A percentile compares a stretch with the other conserved stretches of the same genome.
These are phyloP conservation scores for Starmerella davenportii DNA, from an alignment of 805 yeast genomes.

Conservation along the genomic window DNA sequence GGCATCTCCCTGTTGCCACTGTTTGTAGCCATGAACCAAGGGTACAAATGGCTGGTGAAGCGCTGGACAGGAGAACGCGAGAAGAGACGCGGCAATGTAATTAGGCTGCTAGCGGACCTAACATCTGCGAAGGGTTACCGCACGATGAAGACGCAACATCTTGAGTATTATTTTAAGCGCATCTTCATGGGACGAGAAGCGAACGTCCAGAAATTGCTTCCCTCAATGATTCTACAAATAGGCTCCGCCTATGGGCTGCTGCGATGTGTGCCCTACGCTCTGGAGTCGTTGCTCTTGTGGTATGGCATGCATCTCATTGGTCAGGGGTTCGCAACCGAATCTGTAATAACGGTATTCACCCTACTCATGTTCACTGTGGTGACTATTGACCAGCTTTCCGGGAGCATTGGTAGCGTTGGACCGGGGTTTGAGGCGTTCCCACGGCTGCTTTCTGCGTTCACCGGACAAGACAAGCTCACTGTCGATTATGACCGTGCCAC, in stretches of 20 bases:
- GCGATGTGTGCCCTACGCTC: constrained; percentile 35
- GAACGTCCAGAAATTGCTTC: constrained; percentile 27
- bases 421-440: constrained; percentile 39
- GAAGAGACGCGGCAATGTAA: constrained; percentile 4
- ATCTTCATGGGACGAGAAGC: constrained; percentile 16
- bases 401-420: constrained; percentile 59
- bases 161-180: constrained; percentile 31
- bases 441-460: constrained; percentile 9
- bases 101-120: constrained; percentile 29
- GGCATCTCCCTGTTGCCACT: constrained; percentile 62
- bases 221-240: constrained; percentile 36
- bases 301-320: constrained; percentile 66
- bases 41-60: constrained; percentile 30
- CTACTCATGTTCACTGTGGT: constrained; percentile 56
- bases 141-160: constrained; percentile 42
- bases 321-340: constrained; percentile 34
- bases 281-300: constrained; percentile 58
- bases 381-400: constrained; percentile 40
- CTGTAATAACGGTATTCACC: constrained; percentile 51
- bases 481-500: neutral
- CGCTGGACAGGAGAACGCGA: constrained; percentile 13
- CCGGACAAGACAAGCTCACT: constrained; percentile 1
- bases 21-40: constrained; percentile 33
- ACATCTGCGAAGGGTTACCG: constrained; percentile 33
- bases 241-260: constrained; percentile 53